A percentile compares a stretch with the other conserved stretches of the same genome.
Conservation (phyloP, 2,329 filamentous ascomycete species). For the Thielaviopsis musarum region DNA sequence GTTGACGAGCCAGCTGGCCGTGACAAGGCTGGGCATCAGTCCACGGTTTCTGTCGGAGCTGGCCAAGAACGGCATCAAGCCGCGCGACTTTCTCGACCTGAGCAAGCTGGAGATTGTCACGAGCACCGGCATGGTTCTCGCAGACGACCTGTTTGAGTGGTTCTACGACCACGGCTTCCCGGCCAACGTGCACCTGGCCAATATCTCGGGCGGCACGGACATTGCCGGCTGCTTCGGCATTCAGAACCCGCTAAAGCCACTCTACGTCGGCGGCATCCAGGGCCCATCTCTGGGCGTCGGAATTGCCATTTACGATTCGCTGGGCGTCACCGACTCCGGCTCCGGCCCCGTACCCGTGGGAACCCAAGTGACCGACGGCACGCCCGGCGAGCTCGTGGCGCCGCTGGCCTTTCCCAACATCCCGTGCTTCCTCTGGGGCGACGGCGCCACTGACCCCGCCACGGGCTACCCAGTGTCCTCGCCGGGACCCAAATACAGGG, state of each 20-base stretch:
- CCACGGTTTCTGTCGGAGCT: conserved; percentile 64
- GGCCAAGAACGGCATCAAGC: conserved; percentile 46
- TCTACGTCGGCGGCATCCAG: conserved; percentile 40
- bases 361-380: conserved; percentile 34
- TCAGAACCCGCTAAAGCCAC: conserved; percentile 52
- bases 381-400: conserved; percentile 59
- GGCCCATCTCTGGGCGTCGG: conserved; percentile 32
- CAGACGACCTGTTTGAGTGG: conserved; percentile 65
- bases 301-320: conserved; percentile 45
- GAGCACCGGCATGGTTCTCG: conserved; percentile 68
- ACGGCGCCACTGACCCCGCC: conserved; percentile 21
- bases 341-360: conserved; percentile 22
- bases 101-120: conserved; percentile 43
- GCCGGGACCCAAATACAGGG: conserved; percentile 38
- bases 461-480: conserved; percentile 14
- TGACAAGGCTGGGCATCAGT: conserved; percentile 59
- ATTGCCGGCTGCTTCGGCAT: conserved; percentile 46
- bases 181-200: conserved; percentile 45
- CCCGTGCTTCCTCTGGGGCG: conserved; percentile 49
- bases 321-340: conserved; percentile 19
- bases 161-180: conserved; percentile 58
- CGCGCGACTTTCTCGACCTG: conserved; percentile 46
- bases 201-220: conserved; percentile 66
- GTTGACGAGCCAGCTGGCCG: conserved; percentile 43
- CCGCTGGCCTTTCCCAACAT: conserved; percentile 58